phyloP scores from a whole-genome alignment of 2,329 filamentous ascomycete genomes.

The Colletotrichum tabaci region DNA sequence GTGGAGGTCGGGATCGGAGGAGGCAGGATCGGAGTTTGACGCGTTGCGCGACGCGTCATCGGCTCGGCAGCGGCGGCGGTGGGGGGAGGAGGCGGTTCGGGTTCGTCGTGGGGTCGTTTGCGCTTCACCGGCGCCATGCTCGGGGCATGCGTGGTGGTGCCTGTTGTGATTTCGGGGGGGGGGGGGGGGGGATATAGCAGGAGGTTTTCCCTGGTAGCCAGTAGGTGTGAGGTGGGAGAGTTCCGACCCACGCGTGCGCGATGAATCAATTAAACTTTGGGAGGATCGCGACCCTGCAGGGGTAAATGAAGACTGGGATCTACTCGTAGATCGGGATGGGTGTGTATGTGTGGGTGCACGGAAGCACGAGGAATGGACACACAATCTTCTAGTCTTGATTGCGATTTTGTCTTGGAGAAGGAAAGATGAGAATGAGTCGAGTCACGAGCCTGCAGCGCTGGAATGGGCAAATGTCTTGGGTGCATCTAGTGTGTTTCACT shows the following conservation, averaged over 20 bases:
- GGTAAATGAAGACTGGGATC: slow-evolving; percentile 10
- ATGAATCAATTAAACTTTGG: slow-evolving; percentile 37
- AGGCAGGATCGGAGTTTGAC: slow-evolving; percentile 56
- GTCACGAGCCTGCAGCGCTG: slow-evolving; percentile 22
- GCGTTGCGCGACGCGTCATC: slow-evolving; percentile 58
- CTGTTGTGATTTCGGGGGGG: neutral
- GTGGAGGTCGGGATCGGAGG: slow-evolving; percentile 49
- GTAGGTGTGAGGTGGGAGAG: slow-evolving; percentile 2
- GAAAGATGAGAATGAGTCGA: neutral
- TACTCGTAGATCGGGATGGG: neutral
- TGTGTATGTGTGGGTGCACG: neutral
- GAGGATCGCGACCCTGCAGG: slow-evolving; percentile 35
- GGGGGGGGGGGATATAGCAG: neutral
- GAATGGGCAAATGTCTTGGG: slow-evolving; percentile 11
- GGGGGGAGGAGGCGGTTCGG: slow-evolving; percentile 39
- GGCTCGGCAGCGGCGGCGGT: slow-evolving; percentile 41
- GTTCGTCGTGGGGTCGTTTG: slow-evolving; percentile 52
- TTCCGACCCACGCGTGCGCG: neutral
- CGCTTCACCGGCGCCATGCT: slow-evolving; percentile 53
- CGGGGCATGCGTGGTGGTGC: slow-evolving; percentile 16
- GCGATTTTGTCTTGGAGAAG: slow-evolving; percentile 9
- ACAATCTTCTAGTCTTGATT: slow-evolving; percentile 5
- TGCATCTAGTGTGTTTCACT: slow-evolving; percentile 21
- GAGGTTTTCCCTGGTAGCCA: neutral
- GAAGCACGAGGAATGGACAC: neutral